phyloP scores from a whole-genome alignment of 257 asterid species.

The Henckelia pumila region DNA sequence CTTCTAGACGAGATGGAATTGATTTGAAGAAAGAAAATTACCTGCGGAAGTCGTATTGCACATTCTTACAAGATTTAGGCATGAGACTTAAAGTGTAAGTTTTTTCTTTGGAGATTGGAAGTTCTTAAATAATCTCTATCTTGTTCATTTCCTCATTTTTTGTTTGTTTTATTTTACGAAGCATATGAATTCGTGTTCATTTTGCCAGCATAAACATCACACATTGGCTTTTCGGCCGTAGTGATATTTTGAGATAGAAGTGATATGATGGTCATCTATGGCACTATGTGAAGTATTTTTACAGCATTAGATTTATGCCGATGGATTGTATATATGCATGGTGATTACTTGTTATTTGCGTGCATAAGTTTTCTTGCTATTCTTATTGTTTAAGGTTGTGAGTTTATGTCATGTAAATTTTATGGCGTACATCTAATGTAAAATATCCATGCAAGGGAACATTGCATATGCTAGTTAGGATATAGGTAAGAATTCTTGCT shows the following conservation, averaged over 20 bases:
- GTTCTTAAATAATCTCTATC: slow-evolving; percentile 16
- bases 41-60: slow-evolving; percentile 79
- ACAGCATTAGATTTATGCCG: not conserved
- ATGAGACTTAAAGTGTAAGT: slow-evolving; percentile 95
- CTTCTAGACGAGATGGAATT: slow-evolving; percentile 76
- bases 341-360: not conserved
- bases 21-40: slow-evolving; percentile 86
- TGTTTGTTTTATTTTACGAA: slow-evolving; percentile 2
- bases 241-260: slow-evolving; percentile 5
- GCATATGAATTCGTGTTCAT: slow-evolving; percentile 6
- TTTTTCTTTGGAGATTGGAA: slow-evolving; percentile 15
- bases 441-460: not conserved
- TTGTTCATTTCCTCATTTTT: slow-evolving; percentile 6
- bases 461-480: not conserved
- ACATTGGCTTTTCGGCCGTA: too few relatives aligned
- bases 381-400: not conserved
- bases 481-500: not conserved
- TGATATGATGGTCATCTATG: not conserved
- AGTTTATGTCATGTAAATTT: not conserved
- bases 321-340: not conserved
- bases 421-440: not conserved
- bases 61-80: slow-evolving; percentile 83
- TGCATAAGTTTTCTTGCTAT: not conserved
- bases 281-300: not conserved
- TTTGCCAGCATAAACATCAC: not conserved